Evolutionary conservation across 2,329 filamentous ascomycete genomes (phyloP).

Genomic region (Colletotrichum eremochloae): DNA sequence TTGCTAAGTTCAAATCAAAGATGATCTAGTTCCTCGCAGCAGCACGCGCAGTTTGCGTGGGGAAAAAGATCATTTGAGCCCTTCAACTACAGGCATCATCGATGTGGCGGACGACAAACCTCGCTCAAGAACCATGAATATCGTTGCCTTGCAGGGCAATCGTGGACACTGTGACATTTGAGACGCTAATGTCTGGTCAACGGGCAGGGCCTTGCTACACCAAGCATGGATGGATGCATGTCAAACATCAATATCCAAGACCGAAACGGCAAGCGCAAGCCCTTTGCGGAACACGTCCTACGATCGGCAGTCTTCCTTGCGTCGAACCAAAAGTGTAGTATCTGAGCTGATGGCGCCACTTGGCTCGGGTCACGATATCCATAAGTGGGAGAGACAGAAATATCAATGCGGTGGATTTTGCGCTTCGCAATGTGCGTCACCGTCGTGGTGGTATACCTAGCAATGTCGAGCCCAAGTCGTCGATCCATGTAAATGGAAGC

Average conservation of each 20-base stretch:
- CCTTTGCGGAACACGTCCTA: not conserved
- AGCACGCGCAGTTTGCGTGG: constrained; percentile 18
- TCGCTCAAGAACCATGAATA: constrained; percentile 21
- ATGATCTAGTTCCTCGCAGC: not conserved
- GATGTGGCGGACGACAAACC: constrained; percentile 10
- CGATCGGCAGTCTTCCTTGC: not conserved
- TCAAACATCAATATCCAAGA: not conserved
- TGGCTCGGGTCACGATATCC: too few species aligned
- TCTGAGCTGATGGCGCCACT: not conserved
- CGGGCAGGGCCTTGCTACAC: constrained; percentile 23
- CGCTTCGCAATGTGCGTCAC: not conserved
- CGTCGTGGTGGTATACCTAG: not conserved
- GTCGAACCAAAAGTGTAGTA: not conserved
- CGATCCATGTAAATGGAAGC: constrained; percentile 5
- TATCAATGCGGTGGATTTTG: not conserved
- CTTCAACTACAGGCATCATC: constrained; percentile 20
- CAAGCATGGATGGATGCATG: not conserved
- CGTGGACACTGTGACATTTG: constrained; percentile 8
- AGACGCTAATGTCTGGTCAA: not conserved
- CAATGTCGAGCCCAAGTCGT: not conserved
- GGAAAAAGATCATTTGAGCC: constrained; percentile 4
- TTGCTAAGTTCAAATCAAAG: not conserved
- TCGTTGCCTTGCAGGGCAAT: constrained; percentile 18
- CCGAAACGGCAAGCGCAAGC: not conserved
- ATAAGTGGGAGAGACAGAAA: not conserved